Percentiles rank a stretch among this genome's conserved stretches.
These are phyloP conservation scores for Macrophomina tecta DNA, from an alignment of 2,329 filamentous ascomycete species.

Conservation along the genomic window DNA sequence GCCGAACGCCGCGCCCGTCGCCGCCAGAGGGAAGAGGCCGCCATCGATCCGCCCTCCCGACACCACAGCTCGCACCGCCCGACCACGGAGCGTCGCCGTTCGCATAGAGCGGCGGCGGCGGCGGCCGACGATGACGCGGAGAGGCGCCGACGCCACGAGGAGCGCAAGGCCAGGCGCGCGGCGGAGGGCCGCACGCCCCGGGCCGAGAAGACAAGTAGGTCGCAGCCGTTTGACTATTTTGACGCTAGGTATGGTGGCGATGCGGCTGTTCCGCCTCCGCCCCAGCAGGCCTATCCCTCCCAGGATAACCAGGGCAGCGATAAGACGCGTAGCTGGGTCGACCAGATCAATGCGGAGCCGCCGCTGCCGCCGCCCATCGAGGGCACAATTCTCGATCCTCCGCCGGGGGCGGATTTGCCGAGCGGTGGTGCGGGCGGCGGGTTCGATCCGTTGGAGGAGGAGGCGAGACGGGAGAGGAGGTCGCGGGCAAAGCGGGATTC, in stretches of 20 bases:
- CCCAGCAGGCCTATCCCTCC: conserved; percentile 37
- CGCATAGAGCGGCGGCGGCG: conserved; percentile 34
- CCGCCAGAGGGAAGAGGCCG: conserved; percentile 23
- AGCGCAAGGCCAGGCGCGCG: conserved; percentile 47
- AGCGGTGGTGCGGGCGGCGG: conserved; percentile 32
- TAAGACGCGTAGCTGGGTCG: conserved; percentile 58
- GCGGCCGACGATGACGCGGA: conserved; percentile 42
- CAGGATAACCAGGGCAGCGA: conserved; percentile 47
- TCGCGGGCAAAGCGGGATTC: conserved; percentile 23
- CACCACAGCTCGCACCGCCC: conserved; percentile 36
- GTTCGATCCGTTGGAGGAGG: conserved; percentile 39
- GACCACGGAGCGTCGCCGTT: conserved; percentile 42
- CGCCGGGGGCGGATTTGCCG: conserved; percentile 29
- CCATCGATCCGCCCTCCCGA: background rate
- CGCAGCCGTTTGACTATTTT: conserved; percentile 48
- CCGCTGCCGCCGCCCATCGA: conserved; percentile 53
- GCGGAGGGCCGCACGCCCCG: conserved; percentile 41
- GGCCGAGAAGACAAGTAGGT: conserved; percentile 37
- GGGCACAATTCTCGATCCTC: conserved; percentile 54
- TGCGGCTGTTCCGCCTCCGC: background rate
- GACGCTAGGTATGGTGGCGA: conserved; percentile 47
- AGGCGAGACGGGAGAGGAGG: conserved; percentile 19
- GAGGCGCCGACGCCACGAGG: conserved; percentile 50
- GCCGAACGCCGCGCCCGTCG: conserved; percentile 35
- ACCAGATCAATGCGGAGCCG: conserved; percentile 53